Evolutionary conservation across 2,329 filamentous ascomycete species (phyloP), one percentile per base, ranked within the genome.

Genomic region (Hypoxylon sp.): DNA sequence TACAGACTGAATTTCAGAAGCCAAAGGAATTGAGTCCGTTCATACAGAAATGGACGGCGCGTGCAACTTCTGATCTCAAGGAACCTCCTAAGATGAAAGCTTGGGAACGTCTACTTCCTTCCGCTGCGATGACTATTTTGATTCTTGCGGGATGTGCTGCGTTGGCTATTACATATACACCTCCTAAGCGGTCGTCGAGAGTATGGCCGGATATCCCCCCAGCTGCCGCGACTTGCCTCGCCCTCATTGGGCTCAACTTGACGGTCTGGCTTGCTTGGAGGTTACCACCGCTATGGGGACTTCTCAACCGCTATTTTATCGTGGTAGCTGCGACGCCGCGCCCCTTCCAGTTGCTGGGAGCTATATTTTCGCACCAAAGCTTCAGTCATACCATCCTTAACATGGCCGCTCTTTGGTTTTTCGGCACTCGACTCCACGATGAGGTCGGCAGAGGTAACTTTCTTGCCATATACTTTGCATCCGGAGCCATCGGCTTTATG

Each of bases 391-490:
- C 92, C 38, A 65, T 83, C 23, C 76, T 83, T 45, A 95, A 95
- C 79, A 89, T 92, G 86, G 72, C 85, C 7, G 81, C 86, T 43
- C 81, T 95, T 3, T 90, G 85, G 82, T 81, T 92, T 74, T 82
- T 93, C 17, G 93, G 91, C 23, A 85, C 86, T 9, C 82, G 85
- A 1, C 81, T 93, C 34, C 90, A 93, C 79, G 89, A 93, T 67
- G 90, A 93, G 72, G 80, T 93, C 25, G 91, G 90, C 10, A 85
- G 91, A 10, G 90, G 86, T 13, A 84, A 87, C 60, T 93, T 93
- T 79, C 80, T 93, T 19, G 86, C 89, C n/a, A 80, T 92, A 32
- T 93, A 90, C 77, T 69, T 91, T 32, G 80, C 84, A 6, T 84
- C 85, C 5, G 91, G 90, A 57, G 82, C 84, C 1, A 46, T 88